Evolutionary conservation across 768 basidiomycete species (phyloP), one percentile per base, ranked within the genome.

Genomic region (Daedalea quercina): DNA sequence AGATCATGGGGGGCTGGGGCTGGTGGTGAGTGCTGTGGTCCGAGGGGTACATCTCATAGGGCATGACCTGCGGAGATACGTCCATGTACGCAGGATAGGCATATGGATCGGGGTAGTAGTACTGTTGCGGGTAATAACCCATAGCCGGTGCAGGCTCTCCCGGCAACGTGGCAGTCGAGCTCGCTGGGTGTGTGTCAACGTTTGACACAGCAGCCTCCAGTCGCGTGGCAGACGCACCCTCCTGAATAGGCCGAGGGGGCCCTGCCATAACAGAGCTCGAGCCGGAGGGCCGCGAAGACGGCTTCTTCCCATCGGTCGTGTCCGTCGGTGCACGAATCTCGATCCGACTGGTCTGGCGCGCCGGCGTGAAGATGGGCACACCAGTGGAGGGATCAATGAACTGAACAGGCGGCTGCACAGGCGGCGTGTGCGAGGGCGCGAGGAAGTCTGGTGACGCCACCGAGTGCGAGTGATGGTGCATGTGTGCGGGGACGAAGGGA

Each of bases 61-160:
- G 79, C 65, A 79, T 76, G 57, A 72, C 67, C 58, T 82, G 83
- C 42, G 81, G 81, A 26, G 82, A 74, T 77, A 81, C 75, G 67
- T 86, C 86, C 73, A 85, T 70, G 70, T 85, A 87, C 41, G 73
- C 77, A 54, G 78, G 71, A 65, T 87, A 88, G 60, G 71, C 74
- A 48, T 87, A 87, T 55, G 77, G 74, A 47, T 85, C 83, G 22
- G 84, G 82, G 66, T 84, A 86, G 67, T 85, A 89, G 70, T 87
- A 87, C 37, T 73, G 76, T 60, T 79, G 76, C 34, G 77, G 78
- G 47, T 87, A 86, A 51, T 86, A 87, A 44, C 69, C 68, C 71
- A 82, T 76, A 74, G 81, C 71, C 33, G 46, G 66, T 60, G 37
- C 13, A 19, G 13, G 15, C 7, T 40, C 37, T 17, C 15, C 37